Base-by-base conservation (phyloP, 345 rosid species). In the Hypericum perforatum region DNA sequence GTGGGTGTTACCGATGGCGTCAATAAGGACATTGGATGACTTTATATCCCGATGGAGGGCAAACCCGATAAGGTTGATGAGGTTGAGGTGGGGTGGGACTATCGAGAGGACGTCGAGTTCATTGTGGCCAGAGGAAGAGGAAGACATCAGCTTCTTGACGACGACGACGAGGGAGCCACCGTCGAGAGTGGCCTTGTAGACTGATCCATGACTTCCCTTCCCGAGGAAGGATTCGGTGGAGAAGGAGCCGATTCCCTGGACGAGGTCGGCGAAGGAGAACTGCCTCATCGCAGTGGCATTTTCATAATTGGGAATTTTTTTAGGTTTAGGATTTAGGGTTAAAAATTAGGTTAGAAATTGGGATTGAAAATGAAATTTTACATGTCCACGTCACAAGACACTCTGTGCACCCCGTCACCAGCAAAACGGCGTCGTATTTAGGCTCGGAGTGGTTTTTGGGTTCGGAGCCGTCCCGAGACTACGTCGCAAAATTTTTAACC, bases 141-240 rank as follows among this genome's bases (percentile, higher is more conserved):
- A 16, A 45, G 57, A 39, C 32, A 41, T 81, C 13, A 85, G 76
- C 58, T 73, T 71, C 37, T 89, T 89, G 46, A 89, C 95, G 43
- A 95, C 95, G 6, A 82, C 87, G 49, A 70, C 43, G 56, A 83
- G 78, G 53, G 74, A 79, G 3, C 95, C 95, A 42, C 63, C 70
- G 60, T 86, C 86, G 45, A 89, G 82, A 50, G 63, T 56, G 9
- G 95, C 95, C 39, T 65, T 78, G 65, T 86, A 89, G 41, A 89
- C 97, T 52, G 80, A 61, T 2, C 94, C 95, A 49, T 89, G 92
- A 53, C 97, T 89, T 0, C 95, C 97, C 66, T 84, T 85, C 0
- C 95, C 95, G 37, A 89, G 82, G 70, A 85, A 85, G 41, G 70
- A 65, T 3, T 70, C 65, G 10, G 81, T 70, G 47, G 92, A 78